A percentile compares a stretch with the other conserved stretches of the same genome.
Conservation (phyloP, 352 stramenopile species). For the Phytophthora pseudosyringae region DNA sequence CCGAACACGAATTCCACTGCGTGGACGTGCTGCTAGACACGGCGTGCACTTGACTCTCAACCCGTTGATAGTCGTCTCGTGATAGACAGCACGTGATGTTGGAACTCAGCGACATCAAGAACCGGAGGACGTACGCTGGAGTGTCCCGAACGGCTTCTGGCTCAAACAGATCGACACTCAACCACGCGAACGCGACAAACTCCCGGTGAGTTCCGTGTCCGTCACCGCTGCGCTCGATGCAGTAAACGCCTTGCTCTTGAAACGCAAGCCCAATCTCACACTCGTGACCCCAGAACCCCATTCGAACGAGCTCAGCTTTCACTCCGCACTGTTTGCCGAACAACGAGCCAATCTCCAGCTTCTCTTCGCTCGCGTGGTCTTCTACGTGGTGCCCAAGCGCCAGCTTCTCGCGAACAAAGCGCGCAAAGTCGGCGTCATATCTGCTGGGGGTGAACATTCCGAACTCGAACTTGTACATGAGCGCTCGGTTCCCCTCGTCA, state of each 20-base stretch:
- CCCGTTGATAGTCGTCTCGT: constrained; percentile 11
- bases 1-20: constrained; percentile 32
- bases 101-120: constrained; percentile 35
- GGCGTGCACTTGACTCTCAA: constrained; percentile 22
- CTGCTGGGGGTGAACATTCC: constrained; percentile 43
- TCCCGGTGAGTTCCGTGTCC: neutral
- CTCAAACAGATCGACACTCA: constrained; percentile 44
- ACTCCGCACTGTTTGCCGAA: constrained; percentile 68
- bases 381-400: constrained; percentile 6
- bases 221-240: constrained; percentile 5
- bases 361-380: neutral
- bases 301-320: constrained; percentile 39
- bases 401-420: constrained; percentile 56
- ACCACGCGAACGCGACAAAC: constrained; percentile 66
- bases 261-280: constrained; percentile 31
- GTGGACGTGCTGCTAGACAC: neutral
- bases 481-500: constrained; percentile 18
- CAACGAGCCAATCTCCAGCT: constrained; percentile 45
- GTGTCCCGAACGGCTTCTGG: constrained; percentile 46
- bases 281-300: constrained; percentile 44
- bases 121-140: constrained; percentile 65
- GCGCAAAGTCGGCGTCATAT: constrained; percentile 66
- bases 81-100: constrained; percentile 36
- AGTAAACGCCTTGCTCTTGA: constrained; percentile 66
- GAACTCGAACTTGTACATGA: constrained; percentile 48